Conservation (phyloP, 2,329 filamentous ascomycete genomes). For the Aphanoascus verrucosus region DNA sequence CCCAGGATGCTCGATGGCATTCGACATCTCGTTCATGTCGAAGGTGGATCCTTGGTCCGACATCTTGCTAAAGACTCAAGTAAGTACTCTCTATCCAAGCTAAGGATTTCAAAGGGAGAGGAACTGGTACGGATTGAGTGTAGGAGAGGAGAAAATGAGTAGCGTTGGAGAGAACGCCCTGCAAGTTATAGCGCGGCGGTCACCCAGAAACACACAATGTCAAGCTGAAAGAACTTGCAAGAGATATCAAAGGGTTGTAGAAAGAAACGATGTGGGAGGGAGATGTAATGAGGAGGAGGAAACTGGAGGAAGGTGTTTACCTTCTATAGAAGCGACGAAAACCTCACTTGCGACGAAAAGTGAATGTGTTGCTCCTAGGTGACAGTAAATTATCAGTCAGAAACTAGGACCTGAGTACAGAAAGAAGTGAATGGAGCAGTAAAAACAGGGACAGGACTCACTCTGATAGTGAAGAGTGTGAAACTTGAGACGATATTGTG, state of each 20-base stretch:
- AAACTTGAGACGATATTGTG: neutral
- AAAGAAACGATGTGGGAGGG: neutral
- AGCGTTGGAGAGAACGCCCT: neutral
- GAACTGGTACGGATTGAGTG: neutral
- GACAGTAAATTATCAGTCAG: neutral
- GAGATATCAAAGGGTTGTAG: neutral
- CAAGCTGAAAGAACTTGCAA: neutral
- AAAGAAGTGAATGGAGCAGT: neutral
- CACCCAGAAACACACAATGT: neutral
- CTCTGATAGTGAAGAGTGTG: neutral
- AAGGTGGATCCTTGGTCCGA: neutral
- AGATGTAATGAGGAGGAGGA: no score
- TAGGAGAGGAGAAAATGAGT: neutral
- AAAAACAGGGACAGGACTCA: neutral
- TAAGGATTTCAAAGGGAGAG: neutral
- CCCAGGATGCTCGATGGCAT: slow-evolving; percentile 1
- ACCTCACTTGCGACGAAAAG: neutral
- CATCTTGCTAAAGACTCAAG: slow-evolving; percentile 1
- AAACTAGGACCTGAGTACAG: neutral
- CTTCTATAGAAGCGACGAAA: neutral
- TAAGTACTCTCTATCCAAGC: neutral
- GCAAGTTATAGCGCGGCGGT: no score
- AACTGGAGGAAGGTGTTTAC: neutral
- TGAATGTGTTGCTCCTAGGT: neutral
- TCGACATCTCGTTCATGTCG: neutral